Evolutionary conservation across 352 stramenopile species (phyloP), one percentile per base, ranked within the genome.

Genomic region (Pythium aristosporum): DNA sequence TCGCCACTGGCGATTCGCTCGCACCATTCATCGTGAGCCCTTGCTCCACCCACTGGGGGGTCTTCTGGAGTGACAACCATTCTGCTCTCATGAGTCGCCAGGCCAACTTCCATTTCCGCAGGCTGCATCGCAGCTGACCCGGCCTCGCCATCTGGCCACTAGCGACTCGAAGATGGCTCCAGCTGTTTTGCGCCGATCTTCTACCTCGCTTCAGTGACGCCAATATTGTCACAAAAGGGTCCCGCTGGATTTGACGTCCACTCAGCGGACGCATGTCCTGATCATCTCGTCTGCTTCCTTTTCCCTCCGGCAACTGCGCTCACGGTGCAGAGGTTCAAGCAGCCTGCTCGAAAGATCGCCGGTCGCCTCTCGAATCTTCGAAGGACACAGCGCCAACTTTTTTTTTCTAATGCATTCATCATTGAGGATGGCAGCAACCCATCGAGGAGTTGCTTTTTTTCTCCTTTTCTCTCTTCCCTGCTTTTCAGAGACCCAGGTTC

Each of bases 121-220:
- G 42, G 15, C 12, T 48, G 42, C 18, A n/a, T 21, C 23, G 50
- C 36, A 47, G 36, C 36, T 48, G 51, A 57, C 21, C n/a, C 12
- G 16, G 10, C 12, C 10, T 7, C 4, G 36, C 51, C 51, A 58
- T 46, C 51, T 58, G 51, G 20, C 13, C 8, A 23, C 18, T 6
- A 30, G 10, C n/a, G n/a, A 2, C 43, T 8, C 34, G 20, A 21
- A 37, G n/a, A 34, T 58, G 51, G 39, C 53, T 41, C 53, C 53
- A 60, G 53, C 53, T 60, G 53, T 60, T 60, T 60, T 47, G 28
- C 53, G 15, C 12, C 28, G 16, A 13, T 55, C 48, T 50, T 30
- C 41, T 46, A 15, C 41, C 41, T 39, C 34, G 34, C 11, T 10
- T 39, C 34, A 39, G 34, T 4, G 34, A 39, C 34, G 11, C 48